Evolutionary conservation across 2,329 filamentous ascomycete species (phyloP), one percentile per base, ranked within the genome.

Genomic region (Claviceps humidiphila): DNA sequence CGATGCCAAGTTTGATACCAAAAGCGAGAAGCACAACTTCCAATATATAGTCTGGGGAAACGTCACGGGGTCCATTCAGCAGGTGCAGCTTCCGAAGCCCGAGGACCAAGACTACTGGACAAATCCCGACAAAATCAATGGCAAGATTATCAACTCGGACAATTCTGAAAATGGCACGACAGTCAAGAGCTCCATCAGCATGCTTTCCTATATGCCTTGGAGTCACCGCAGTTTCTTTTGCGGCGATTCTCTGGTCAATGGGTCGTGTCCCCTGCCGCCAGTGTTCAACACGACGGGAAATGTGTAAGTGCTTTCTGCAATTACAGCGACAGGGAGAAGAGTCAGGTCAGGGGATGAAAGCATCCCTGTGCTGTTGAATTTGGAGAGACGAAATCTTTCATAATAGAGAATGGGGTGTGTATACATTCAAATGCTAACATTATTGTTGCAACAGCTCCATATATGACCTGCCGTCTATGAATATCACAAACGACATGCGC

Each of bases 1-100:
- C 53, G 82, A 87, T 60, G 91, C 87, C 53, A 70, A 71, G 20
- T 95, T 95, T 71, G 77, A 88, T 60, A 74, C 77, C 30, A 66
- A 71, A 14, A 70, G 77, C 56, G 65, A 77, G 4, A 75, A 71
- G 49, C 81, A 90, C 63, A 79, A 76, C 42, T 74, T 98, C 48
- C 81, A 79, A 56, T 72, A 96, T 52, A 93, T 82, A 1, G 78
- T 95, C 47, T 97, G 89, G 72, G 91, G 90, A 50, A 96, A 97
- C 67, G 89, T 97, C 34, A 87, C 84, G 8, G 93, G 93, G 47
- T 80, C 84, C 49, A 74, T 77, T 45, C 73, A 74, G 2, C 63
- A 69, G 13, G 70, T 72, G n/a, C 55, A 68, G 2, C 77, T 89
- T 51, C 89, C 88, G 38, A 61, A 78, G 0, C 68, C 76, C 17